These are phyloP conservation scores for Volutella citrinella DNA, from an alignment of 2,329 filamentous ascomycete species.

Conservation along the genomic window DNA sequence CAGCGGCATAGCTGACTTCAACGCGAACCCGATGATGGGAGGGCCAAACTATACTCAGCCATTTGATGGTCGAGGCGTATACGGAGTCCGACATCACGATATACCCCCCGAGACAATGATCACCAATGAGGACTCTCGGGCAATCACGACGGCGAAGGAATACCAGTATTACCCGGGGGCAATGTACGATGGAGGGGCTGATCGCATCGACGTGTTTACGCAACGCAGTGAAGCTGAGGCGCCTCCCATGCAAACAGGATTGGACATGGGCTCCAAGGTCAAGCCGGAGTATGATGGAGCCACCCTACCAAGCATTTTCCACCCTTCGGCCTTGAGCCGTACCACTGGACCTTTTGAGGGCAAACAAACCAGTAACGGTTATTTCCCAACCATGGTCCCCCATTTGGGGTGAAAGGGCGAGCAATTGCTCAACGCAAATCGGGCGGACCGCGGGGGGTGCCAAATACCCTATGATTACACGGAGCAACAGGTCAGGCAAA, in stretches of 20 bases:
- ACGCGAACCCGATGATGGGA: slow-evolving; percentile 35
- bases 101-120: slow-evolving; percentile 51
- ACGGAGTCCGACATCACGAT: slow-evolving; percentile 47
- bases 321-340: slow-evolving; percentile 37
- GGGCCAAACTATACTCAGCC: slow-evolving; percentile 20
- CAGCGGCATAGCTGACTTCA: slow-evolving; percentile 27
- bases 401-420: slow-evolving; percentile 30
- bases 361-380: slow-evolving; percentile 49
- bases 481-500: too few relatives aligned
- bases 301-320: slow-evolving; percentile 46
- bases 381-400: slow-evolving; percentile 50
- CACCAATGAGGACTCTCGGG: slow-evolving; percentile 49
- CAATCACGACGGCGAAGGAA: slow-evolving; percentile 45
- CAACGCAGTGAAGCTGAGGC: slow-evolving; percentile 34
- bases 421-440: too few relatives aligned
- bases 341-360: slow-evolving; percentile 50
- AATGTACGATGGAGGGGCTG: slow-evolving; percentile 47
- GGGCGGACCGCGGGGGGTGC: too few relatives aligned
- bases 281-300: slow-evolving; percentile 48
- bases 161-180: slow-evolving; percentile 54
- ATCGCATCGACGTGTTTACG: slow-evolving; percentile 51
- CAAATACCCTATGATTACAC: too few relatives aligned
- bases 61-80: slow-evolving; percentile 33
- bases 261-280: slow-evolving; percentile 38
- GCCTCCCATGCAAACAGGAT: slow-evolving; percentile 28